phyloP scores from a whole-genome alignment of 148 eudicot species.

The Nepenthes gracilis region DNA sequence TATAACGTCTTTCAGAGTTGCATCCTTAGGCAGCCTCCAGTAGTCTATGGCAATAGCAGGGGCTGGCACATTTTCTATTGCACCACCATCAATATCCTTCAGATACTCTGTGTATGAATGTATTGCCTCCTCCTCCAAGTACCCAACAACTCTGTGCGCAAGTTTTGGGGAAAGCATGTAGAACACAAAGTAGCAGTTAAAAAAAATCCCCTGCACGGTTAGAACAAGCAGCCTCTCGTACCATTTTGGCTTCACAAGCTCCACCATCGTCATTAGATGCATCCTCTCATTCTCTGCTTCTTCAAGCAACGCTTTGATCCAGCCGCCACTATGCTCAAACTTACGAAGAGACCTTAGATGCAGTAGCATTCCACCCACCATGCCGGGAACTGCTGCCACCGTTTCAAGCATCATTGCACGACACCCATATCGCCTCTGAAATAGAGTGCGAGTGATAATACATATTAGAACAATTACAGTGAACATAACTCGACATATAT shows the following conservation, averaged over 20 bases:
- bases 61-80: slow-evolving; percentile 67
- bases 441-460: not conserved
- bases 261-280: slow-evolving; percentile 94
- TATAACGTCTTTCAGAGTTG: slow-evolving; percentile 72
- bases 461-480: not conserved
- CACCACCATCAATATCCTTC: slow-evolving; percentile 68
- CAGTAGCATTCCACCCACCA: slow-evolving; percentile 30
- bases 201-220: slow-evolving; percentile 71
- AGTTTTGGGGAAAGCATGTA: slow-evolving; percentile 70
- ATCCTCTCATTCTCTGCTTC: slow-evolving; percentile 96
- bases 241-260: slow-evolving; percentile 88
- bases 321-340: slow-evolving; percentile 85
- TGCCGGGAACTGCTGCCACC: slow-evolving; percentile 88
- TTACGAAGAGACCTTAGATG: slow-evolving; percentile 75
- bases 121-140: slow-evolving; percentile 87
- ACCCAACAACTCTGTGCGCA: slow-evolving; percentile 88
- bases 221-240: slow-evolving; percentile 73
- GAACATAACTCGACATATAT: not conserved
- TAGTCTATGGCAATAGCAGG: slow-evolving; percentile 93
- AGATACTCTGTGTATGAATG: slow-evolving; percentile 81
- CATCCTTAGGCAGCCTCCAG: slow-evolving; percentile 79
- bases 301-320: slow-evolving; percentile 54
- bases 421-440: slow-evolving; percentile 75
- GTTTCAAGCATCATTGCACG: slow-evolving; percentile 99
- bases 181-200: slow-evolving; percentile 60